These are phyloP conservation scores for Cladophialophora bantiana DNA, from an alignment of 2,329 filamentous ascomycete genomes.

Conservation along the genomic window DNA sequence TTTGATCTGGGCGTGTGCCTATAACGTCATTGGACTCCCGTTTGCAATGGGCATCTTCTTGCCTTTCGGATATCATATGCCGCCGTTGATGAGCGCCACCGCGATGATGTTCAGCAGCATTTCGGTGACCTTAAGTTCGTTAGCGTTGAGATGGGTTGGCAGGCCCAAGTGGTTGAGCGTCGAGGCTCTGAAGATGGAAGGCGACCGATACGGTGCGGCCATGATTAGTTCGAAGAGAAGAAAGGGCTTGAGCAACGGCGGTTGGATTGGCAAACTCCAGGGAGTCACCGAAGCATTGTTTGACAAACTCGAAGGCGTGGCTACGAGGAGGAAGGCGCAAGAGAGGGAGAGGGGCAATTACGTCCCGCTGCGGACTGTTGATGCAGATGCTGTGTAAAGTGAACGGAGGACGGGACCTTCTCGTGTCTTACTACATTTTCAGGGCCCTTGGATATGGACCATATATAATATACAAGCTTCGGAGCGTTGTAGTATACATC, in stretches of 20 bases:
- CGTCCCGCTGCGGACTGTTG: conserved; percentile 55
- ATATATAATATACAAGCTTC: conserved; percentile 1
- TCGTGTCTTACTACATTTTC: not conserved
- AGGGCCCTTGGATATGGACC: not conserved
- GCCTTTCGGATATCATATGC: conserved; percentile 78
- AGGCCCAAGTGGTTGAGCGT: conserved; percentile 87
- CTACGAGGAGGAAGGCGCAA: conserved; percentile 45
- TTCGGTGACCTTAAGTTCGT: conserved; percentile 82
- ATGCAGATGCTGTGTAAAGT: conserved; percentile 36
- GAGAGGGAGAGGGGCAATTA: conserved; percentile 46
- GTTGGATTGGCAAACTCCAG: not conserved
- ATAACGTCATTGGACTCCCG: conserved; percentile 89
- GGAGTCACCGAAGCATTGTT: not conserved
- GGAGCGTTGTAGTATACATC: not conserved
- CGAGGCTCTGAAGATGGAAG: conserved; percentile 66
- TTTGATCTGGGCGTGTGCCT: conserved; percentile 87
- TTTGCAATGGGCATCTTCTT: conserved; percentile 98
- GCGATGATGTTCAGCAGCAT: conserved; percentile 93
- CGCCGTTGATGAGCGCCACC: conserved; percentile 93
- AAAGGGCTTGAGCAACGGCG: conserved; percentile 2
- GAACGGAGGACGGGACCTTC: not conserved
- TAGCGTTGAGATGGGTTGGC: conserved; percentile 86
- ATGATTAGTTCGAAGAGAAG: conserved; percentile 27
- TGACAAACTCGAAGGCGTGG: conserved; percentile 43
- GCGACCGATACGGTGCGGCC: conserved; percentile 41